Evolutionary conservation across 169 alveolate genomes (phyloP), one percentile per base, ranked within the genome.

Genomic region (Cryptosporidium baileyi): DNA sequence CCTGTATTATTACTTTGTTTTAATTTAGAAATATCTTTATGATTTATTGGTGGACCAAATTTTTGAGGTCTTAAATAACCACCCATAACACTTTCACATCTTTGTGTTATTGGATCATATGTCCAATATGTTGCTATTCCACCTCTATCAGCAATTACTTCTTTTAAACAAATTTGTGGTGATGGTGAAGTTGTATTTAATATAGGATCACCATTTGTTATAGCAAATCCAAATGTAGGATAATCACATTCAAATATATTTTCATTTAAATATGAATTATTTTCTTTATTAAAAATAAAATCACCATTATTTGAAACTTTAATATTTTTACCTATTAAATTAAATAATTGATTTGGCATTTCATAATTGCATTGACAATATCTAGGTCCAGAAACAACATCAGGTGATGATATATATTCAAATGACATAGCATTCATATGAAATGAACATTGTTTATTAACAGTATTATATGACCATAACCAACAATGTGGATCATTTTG

Each of bases 351-450:
- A 32, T 74, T 74, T 52, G 85, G 85, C 67, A 74, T 74, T 57
- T 74, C 85, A 41, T 74, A 74, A 41, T 74, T 74, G 30, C 85
- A 74, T 54, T 74, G 85, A 57, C 85, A 74, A 41, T 54, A 74
- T 38, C 85, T 74, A 52, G 85, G 85, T 22, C 85, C 85, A 26
- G 85, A 74, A n/a, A 74, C 85, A 38, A 74, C 85, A 54, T 57
- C 57, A 0, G 85, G 85, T 30, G 85, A 52, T 3, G 74, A 54
- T 8, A 60, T 54, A 40, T 74, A 74, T 9, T 74, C 85, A 34
- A 74, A 74, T 57, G 85, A 57, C 49, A 74, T 44, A 22, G 85
- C 85, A 74, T 74, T 74, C 85, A 74, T 74, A 41, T 74, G 85
- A 61, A 74, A 74, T 54, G 85, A 74, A 26, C 85, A 74, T 24